Base-by-base conservation (phyloP, 257 asterid species). In the Orobanche coerulescens region DNA sequence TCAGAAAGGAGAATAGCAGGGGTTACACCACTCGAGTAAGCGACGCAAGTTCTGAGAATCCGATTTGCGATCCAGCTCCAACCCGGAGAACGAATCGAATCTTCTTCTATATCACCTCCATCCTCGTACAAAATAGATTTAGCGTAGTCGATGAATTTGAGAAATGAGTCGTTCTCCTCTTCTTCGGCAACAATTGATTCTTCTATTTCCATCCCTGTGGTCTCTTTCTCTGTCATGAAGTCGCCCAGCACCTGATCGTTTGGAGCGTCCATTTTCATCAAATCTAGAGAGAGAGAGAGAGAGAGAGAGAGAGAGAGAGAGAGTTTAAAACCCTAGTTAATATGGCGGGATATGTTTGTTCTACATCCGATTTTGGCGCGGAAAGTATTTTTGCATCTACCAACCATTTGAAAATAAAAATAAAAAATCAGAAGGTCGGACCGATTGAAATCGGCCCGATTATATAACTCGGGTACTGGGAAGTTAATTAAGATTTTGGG, bases 1-100 rank as follows among this genome's bases (percentile, higher is more conserved):
- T 88, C 98, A 4, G 98, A 88, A 10, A 88, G 96, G 60, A 93
- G 88, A 77, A 92, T 86, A 11, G 98, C 97, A 42, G 95, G 80
- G 50, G 98, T 92, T 55, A 92, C 98, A 7, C 98, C 98, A 31
- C 95, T 88, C 9, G 98, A 84, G 69, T 86, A 88, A 26, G 91
- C 71, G 36, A 74, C 76, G 49, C 97, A 89, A 58, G 85, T 84
- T 70, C 69, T 81, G 46, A 93, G 97, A 55, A 88, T 83, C 74
- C 84, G 79, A 65, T 66, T 80, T 14, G 78, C 76, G 16, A 82
- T 82, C 98, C 98, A 92, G 72, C 94, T 86, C 96, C 98, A 92
- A 16, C 96, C 72, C 7, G 94, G 88, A 12, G 72, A 69, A 42
- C 65, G 62, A 53, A 25, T 22, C 65, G 75, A n/a, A 14, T 70